Evolutionary conservation across 2,329 filamentous ascomycete genomes (phyloP).

Genomic region (Lasiodiplodia hormozganensis): DNA sequence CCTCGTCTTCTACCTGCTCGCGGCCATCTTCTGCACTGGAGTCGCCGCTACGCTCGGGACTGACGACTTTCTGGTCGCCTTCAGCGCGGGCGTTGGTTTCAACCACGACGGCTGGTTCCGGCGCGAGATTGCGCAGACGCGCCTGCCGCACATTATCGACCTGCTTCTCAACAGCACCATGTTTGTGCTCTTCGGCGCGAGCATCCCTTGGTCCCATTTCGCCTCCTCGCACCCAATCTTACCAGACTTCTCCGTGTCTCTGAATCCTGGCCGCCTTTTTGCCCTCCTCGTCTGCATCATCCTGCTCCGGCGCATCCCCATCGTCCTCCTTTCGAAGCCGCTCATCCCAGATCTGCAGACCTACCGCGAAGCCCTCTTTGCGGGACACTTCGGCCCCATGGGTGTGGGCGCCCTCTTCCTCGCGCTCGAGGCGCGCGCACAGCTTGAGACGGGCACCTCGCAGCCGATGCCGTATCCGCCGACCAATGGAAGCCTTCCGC

Average conservation of each 20-base stretch:
- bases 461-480: constrained; percentile 55
- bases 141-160: constrained; percentile 60
- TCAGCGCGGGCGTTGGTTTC: constrained; percentile 63
- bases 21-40: constrained; percentile 60
- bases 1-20: constrained; percentile 63
- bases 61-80: constrained; percentile 65
- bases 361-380: constrained; percentile 60
- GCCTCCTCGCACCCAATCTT: neutral
- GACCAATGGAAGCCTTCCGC: constrained; percentile 36
- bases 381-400: constrained; percentile 65
- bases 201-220: constrained; percentile 60
- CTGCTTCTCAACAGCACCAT: constrained; percentile 62
- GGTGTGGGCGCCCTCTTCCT: constrained; percentile 64
- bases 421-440: constrained; percentile 61
- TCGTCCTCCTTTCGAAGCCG: constrained; percentile 56
- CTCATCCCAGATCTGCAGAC: constrained; percentile 58
- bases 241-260: constrained; percentile 33
- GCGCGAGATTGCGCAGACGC: constrained; percentile 46
- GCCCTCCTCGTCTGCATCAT: constrained; percentile 57
- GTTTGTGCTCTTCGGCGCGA: constrained; percentile 64
- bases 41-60: constrained; percentile 59
- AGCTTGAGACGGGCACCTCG: constrained; percentile 58
- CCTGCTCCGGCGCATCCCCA: constrained; percentile 59
- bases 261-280: constrained; percentile 54
- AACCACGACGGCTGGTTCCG: constrained; percentile 62